These are phyloP conservation scores for Lactarius sp. DNA, from an alignment of 768 basidiomycete genomes.

Conservation along the genomic window DNA sequence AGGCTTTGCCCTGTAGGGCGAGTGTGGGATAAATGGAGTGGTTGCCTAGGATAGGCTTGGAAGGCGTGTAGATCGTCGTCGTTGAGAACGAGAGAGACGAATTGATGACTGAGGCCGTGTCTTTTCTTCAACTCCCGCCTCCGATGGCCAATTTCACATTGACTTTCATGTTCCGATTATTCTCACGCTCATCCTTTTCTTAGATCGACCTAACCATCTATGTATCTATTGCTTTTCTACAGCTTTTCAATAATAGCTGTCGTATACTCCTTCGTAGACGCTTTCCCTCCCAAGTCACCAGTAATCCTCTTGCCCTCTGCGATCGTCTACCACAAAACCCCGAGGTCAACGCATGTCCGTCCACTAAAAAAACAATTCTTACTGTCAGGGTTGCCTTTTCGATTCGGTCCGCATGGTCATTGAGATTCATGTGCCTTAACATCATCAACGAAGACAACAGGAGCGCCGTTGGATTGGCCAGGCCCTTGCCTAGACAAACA, in stretches of 20 bases:
- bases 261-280: slow-evolving; percentile 87
- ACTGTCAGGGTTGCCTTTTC: slow-evolving; percentile 88
- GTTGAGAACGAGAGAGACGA: slow-evolving; percentile 26
- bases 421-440: slow-evolving; percentile 93
- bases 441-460: slow-evolving; percentile 96
- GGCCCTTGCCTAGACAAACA: slow-evolving; percentile 60
- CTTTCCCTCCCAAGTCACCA: slow-evolving; percentile 91
- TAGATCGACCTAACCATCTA: neutral
- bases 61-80: slow-evolving; percentile 33
- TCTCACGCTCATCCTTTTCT: slow-evolving; percentile 18
- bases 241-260: slow-evolving; percentile 79
- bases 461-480: slow-evolving; percentile 99
- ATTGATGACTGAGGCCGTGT: neutral
- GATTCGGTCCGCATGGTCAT: slow-evolving; percentile 79
- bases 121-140: neutral
- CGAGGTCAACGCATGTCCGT: slow-evolving; percentile 10
- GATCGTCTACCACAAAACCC: slow-evolving; percentile 63
- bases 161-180: slow-evolving; percentile 25
- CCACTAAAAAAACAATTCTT: slow-evolving; percentile 18
- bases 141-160: neutral
- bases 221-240: slow-evolving; percentile 2
- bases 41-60: slow-evolving; percentile 52
- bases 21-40: slow-evolving; percentile 64
- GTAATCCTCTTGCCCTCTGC: slow-evolving; percentile 95
- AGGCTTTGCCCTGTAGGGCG: slow-evolving; percentile 89